Conservation (phyloP, 352 stramenopile genomes). For the Phytophthora cajani region DNA sequence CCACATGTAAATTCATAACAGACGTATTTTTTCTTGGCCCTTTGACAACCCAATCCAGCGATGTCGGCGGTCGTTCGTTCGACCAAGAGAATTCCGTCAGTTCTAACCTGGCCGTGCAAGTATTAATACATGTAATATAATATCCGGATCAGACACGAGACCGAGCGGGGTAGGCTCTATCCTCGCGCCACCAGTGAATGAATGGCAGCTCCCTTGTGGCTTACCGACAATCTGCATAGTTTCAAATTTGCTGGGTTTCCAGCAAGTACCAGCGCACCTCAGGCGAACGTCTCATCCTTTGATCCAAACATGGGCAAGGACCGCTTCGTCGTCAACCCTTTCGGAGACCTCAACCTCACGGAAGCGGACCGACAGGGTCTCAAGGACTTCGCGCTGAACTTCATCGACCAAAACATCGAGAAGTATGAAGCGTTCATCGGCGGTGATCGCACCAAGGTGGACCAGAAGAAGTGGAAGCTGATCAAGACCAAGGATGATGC, state of each 20-base stretch:
- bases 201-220: neutral
- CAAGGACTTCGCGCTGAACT: constrained; percentile 34
- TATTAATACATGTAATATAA: neutral
- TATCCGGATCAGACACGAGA: constrained; percentile 15
- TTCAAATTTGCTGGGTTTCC: constrained; percentile 15
- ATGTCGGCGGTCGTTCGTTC: neutral
- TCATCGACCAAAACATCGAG: constrained; percentile 36
- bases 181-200: neutral
- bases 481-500: constrained; percentile 40
- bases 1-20: constrained; percentile 11
- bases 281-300: too few relatives aligned
- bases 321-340: constrained; percentile 42
- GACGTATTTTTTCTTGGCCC: constrained; percentile 9
- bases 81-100: constrained; percentile 2
- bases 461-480: constrained; percentile 44
- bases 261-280: constrained; percentile 10
- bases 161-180: neutral
- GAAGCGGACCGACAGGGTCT: constrained; percentile 22
- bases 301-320: constrained; percentile 32
- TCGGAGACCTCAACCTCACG: constrained; percentile 27
- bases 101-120: neutral
- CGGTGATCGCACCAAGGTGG: constrained; percentile 22
- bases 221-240: neutral
- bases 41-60: neutral
- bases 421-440: constrained; percentile 52